Percentiles rank a stretch among this genome's conserved stretches.
phyloP scores from a whole-genome alignment of 1,139 yeast genomes.

The Meyerozyma sp. region DNA sequence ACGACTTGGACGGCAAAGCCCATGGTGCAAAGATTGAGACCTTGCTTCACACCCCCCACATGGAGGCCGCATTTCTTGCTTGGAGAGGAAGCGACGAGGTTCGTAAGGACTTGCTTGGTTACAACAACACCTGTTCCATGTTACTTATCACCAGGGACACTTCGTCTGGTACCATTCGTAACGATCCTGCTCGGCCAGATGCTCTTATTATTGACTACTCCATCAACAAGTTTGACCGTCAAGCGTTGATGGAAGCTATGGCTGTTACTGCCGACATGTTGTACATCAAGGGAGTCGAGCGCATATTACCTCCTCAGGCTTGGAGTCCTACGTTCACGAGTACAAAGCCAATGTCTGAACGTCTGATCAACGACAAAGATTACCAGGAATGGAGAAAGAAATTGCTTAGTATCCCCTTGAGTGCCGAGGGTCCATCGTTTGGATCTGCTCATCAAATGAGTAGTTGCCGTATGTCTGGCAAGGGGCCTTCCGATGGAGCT shows the following conservation, averaged over 20 bases:
- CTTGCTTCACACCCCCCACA: conserved; percentile 41
- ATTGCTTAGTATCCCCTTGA: conserved; percentile 23
- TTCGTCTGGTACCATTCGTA: conserved; percentile 35
- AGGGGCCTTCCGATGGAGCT: conserved; percentile 45
- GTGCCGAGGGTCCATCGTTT: conserved; percentile 24
- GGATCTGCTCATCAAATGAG: conserved; percentile 65
- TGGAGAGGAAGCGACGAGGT: conserved; percentile 36
- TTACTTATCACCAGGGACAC: conserved; percentile 48
- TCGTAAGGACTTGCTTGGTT: conserved; percentile 32
- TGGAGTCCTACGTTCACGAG: conserved; percentile 36
- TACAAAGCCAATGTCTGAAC: conserved; percentile 33
- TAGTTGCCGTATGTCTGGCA: conserved; percentile 50
- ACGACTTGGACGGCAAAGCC: conserved; percentile 49
- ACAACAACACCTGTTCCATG: conserved; percentile 36
- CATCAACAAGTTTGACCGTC: conserved; percentile 37
- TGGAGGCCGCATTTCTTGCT: conserved; percentile 37
- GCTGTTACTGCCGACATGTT: conserved; percentile 42
- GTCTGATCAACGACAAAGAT: conserved; percentile 40
- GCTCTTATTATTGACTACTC: conserved; percentile 35
- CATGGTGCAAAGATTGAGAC: conserved; percentile 58
- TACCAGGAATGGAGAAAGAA: conserved; percentile 41
- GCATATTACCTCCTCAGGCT: conserved; percentile 36
- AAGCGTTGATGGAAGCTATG: conserved; percentile 37
- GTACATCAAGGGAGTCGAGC: conserved; percentile 48
- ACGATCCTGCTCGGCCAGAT: conserved; percentile 32